Evolutionary conservation across 345 rosid genomes (phyloP), one percentile per base, ranked within the genome.

Genomic region (Aegle marmelos): DNA sequence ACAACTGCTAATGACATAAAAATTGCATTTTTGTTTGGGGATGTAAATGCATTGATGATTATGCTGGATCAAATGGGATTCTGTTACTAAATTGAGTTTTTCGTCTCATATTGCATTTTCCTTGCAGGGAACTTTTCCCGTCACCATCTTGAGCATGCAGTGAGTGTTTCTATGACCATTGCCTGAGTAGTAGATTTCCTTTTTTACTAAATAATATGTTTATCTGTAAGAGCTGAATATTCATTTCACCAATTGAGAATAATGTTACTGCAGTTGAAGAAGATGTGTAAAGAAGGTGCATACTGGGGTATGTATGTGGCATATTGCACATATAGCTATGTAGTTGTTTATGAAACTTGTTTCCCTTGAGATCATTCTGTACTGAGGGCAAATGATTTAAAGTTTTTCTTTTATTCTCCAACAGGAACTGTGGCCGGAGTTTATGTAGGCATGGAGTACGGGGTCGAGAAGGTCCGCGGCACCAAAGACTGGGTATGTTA

Each of bases 271-370:
- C 93, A 92, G 99, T 76, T 95, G 84, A 93, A 91, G 87, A 95
- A 87, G 78, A 87, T 93, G 91, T 95, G 99, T 80, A 88, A 87
- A 81, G 97, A 90, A 87, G 99, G 94, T 79, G 94, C 83, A 73
- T 92, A 87, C 69, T 91, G 98, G 96, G 97, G 99, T 93, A 84
- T 82, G 89, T 74, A 54, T 54, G 59, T 60, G 28, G 16, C 56
- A 7, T 60, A n/a, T 50, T 56, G 21, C 45, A 37, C 36, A 27
- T 22, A 30, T 17, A 39, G 74, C 48, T 22, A 7, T 27, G 39
- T 17, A 28, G 36, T 56, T 71, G 68, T n/a, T 63, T 8, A 22
- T 2, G 58, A 19, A 70, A 19, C 60, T 60, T 34, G 53, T 22
- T n/a, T 14, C 41, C 0, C 24, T 61, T 69, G 63, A 67, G 37